Conservation (phyloP, 2,329 filamentous ascomycete genomes). For the Neopestalotiopsis rosae region DNA sequence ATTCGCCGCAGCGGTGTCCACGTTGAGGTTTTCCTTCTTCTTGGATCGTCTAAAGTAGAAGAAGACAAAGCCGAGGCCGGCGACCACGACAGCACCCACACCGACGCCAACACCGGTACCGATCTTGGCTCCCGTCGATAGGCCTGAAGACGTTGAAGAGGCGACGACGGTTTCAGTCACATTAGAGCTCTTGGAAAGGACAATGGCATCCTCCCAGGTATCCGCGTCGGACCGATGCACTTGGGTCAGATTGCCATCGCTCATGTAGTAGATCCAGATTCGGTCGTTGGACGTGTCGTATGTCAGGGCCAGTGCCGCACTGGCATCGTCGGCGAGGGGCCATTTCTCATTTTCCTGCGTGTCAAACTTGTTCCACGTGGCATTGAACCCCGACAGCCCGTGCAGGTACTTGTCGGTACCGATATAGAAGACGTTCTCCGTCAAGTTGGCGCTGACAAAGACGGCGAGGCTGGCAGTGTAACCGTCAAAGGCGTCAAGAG, state of each 20-base stretch:
- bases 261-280: slow-evolving; percentile 40
- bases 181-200: slow-evolving; percentile 23
- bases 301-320: slow-evolving; percentile 33
- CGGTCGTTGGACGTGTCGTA: slow-evolving; percentile 28
- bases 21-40: neutral
- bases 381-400: slow-evolving; percentile 23
- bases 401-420: slow-evolving; percentile 38
- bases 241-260: slow-evolving; percentile 34
- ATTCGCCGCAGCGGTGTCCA: neutral
- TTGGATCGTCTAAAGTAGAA: slow-evolving; percentile 10
- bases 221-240: slow-evolving; percentile 27
- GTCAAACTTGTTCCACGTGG: slow-evolving; percentile 27
- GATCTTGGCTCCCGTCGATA: slow-evolving; percentile 21
- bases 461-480: slow-evolving; percentile 25
- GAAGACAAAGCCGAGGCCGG: slow-evolving; percentile 27
- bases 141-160: slow-evolving; percentile 4
- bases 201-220: slow-evolving; percentile 32
- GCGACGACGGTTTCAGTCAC: neutral
- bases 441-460: slow-evolving; percentile 26
- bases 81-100: slow-evolving; percentile 32
- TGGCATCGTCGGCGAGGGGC: slow-evolving; percentile 38
- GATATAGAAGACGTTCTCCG: slow-evolving; percentile 36
- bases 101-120: slow-evolving; percentile 30
- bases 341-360: slow-evolving; percentile 29
- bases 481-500: slow-evolving; percentile 27